These are phyloP conservation scores for Aschersonia sp. DNA, from an alignment of 2,329 filamentous ascomycete genomes.

Conservation along the genomic window DNA sequence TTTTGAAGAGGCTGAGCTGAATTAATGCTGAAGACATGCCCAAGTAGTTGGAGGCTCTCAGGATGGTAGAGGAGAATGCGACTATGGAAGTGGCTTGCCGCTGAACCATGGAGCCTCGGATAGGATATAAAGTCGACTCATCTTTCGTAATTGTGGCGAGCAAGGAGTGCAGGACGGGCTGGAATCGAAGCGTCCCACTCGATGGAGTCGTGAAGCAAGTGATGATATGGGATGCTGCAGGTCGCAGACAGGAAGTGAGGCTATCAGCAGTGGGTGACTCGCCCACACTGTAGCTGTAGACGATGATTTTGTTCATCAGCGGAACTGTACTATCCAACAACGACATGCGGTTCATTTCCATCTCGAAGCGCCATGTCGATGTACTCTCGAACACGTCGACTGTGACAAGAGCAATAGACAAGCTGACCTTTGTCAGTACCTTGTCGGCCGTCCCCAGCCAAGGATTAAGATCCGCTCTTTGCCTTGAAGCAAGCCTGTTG, in stretches of 20 bases:
- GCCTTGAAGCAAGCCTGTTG: conserved; percentile 30
- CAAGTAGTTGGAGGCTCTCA: conserved; percentile 54
- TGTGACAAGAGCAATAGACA: conserved; percentile 59
- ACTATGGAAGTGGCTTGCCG: conserved; percentile 52
- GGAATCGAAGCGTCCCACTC: conserved; percentile 56
- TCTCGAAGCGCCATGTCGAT: conserved; percentile 69
- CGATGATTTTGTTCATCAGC: conserved; percentile 57
- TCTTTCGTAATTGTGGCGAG: conserved; percentile 31
- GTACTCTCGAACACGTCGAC: conserved; percentile 79
- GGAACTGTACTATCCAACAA: conserved; percentile 55
- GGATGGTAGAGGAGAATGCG: conserved; percentile 50
- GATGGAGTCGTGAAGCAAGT: conserved; percentile 62
- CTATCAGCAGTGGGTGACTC: conserved; percentile 32
- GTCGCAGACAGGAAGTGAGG: conserved; percentile 47
- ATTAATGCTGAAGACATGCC: conserved; percentile 49
- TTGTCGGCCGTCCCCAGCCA: conserved; percentile 67
- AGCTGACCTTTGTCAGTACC: conserved; percentile 54
- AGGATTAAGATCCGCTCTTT: conserved; percentile 33
- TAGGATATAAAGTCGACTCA: conserved; percentile 46
- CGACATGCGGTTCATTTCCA: conserved; percentile 50
- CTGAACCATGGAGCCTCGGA: conserved; percentile 38
- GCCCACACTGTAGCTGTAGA: conserved; percentile 62
- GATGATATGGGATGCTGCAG: conserved; percentile 61
- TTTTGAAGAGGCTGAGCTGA: conserved; percentile 69
- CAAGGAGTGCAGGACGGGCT: conserved; percentile 60